These are phyloP conservation scores for Nidula microcarpa DNA, from an alignment of 768 basidiomycete species.

Conservation along the genomic window DNA sequence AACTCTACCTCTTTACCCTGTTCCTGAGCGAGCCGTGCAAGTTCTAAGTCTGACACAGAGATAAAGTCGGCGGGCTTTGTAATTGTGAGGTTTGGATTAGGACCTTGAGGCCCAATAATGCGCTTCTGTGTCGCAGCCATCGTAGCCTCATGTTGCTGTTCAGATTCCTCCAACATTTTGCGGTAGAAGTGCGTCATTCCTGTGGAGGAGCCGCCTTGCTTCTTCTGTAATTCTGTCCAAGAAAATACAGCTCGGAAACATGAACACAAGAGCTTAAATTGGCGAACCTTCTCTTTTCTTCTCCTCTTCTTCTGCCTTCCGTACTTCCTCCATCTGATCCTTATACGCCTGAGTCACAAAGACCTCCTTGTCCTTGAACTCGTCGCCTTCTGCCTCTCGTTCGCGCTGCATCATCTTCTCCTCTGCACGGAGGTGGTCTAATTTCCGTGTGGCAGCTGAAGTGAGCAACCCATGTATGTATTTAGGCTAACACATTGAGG, in stretches of 20 bases:
- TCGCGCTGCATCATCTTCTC: conserved; percentile 97
- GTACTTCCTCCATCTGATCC: conserved; percentile 90
- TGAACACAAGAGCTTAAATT: neutral
- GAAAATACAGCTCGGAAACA: neutral
- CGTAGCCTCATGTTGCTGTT: conserved; percentile 81
- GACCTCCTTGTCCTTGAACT: conserved; percentile 92
- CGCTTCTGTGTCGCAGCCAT: conserved; percentile 72
- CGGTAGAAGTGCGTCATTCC: conserved; percentile 89
- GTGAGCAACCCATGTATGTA: conserved; percentile 80
- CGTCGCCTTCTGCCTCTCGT: conserved; percentile 88
- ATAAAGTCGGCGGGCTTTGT: conserved; percentile 64
- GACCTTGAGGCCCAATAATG: conserved; percentile 61
- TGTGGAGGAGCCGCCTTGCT: conserved; percentile 49
- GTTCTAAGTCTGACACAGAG: conserved; percentile 67
- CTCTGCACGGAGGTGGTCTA: conserved; percentile 91
- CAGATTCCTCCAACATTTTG: conserved; percentile 73
- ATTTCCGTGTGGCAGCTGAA: conserved; percentile 80
- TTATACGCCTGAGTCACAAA: conserved; percentile 98
- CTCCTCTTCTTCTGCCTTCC: conserved; percentile 92
- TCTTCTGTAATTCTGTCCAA: conserved; percentile 57
- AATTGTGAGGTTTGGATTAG: conserved; percentile 68
- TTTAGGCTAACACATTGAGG: conserved; percentile 64
- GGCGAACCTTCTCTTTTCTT: conserved; percentile 77
- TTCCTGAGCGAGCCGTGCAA: conserved; percentile 64
- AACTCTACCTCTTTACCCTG: conserved; percentile 87